Conservation (phyloP, 2,329 filamentous ascomycete genomes). For the Eutypa lata region DNA sequence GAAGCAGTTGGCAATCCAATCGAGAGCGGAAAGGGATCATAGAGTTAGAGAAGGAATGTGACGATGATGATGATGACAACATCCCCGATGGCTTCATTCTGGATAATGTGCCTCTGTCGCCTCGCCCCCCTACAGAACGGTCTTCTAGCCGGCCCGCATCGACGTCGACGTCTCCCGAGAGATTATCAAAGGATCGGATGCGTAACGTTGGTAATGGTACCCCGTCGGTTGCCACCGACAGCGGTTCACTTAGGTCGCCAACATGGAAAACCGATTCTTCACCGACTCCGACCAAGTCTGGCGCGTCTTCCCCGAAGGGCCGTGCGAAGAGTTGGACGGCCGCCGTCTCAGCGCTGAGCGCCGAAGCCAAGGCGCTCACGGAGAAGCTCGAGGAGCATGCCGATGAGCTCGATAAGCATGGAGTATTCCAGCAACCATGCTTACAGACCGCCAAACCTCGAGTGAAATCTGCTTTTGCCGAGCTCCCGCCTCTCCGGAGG, state of each 20-base stretch:
- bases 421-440: slow-evolving; percentile 15
- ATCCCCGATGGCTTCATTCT: slow-evolving; percentile 77
- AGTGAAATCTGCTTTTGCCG: slow-evolving; percentile 64
- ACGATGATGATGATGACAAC: slow-evolving; percentile 73
- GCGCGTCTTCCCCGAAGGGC: slow-evolving; percentile 42
- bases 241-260: slow-evolving; percentile 58
- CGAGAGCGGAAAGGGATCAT: slow-evolving; percentile 63
- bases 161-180: slow-evolving; percentile 51
- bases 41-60: slow-evolving; percentile 72
- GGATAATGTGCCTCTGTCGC: slow-evolving; percentile 80
- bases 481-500: slow-evolving; percentile 66
- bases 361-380: slow-evolving; percentile 71
- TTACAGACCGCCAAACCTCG: slow-evolving; percentile 42
- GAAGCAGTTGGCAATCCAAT: slow-evolving; percentile 71
- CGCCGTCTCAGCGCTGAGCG: slow-evolving; percentile 64
- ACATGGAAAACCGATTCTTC: slow-evolving; percentile 48
- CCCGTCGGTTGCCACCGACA: slow-evolving; percentile 55
- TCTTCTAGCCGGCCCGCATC: slow-evolving; percentile 52
- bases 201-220: slow-evolving; percentile 63
- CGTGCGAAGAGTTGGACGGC: slow-evolving; percentile 74
- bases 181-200: slow-evolving; percentile 47
- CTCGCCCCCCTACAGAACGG: slow-evolving; percentile 58
- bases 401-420: slow-evolving; percentile 55
- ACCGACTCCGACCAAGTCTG: slow-evolving; percentile 27
- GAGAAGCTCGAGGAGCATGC: slow-evolving; percentile 79